Conservation (phyloP, 352 stramenopile genomes). For the Plasmopara muralis region DNA sequence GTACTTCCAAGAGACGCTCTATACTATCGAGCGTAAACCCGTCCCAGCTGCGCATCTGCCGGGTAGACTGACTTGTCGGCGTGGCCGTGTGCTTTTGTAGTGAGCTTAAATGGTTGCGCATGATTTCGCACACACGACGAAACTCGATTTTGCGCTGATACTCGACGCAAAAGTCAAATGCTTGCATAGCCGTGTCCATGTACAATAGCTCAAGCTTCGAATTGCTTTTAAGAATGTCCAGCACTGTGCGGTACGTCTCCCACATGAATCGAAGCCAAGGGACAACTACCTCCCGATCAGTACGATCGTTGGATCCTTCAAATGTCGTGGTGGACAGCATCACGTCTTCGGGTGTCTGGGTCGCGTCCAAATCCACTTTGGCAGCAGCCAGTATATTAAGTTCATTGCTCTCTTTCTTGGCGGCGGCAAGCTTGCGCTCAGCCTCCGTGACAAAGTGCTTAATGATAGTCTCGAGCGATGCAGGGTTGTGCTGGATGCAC, state of each 20-base stretch:
- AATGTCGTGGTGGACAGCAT: slow-evolving; percentile 96
- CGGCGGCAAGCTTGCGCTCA: slow-evolving; percentile 80
- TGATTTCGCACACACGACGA: slow-evolving; percentile 94
- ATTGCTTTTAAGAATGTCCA: slow-evolving; percentile 97
- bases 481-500: slow-evolving; percentile 90
- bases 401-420: slow-evolving; percentile 84
- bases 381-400: slow-evolving; percentile 74
- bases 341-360: slow-evolving; percentile 91
- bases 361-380: slow-evolving; percentile 87
- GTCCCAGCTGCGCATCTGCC: slow-evolving; percentile 93
- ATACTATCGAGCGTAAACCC: slow-evolving; percentile 93
- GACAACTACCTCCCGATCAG: slow-evolving; percentile 92
- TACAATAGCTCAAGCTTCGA: slow-evolving; percentile 87
- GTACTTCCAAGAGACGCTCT: slow-evolving; percentile 94
- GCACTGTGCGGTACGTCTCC: slow-evolving; percentile 96
- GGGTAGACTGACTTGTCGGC: slow-evolving; percentile 65
- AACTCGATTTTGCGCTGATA: slow-evolving; percentile 94
- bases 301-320: slow-evolving; percentile 92
- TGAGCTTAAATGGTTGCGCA: slow-evolving; percentile 94
- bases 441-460: slow-evolving; percentile 88
- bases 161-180: slow-evolving; percentile 80
- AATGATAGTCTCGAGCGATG: slow-evolving; percentile 94
- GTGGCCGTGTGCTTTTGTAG: slow-evolving; percentile 89
- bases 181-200: slow-evolving; percentile 70
- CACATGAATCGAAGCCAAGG: slow-evolving; percentile 93